Conservation (phyloP, 177 flowering plant genomes). For the Vitis hybrid region DNA sequence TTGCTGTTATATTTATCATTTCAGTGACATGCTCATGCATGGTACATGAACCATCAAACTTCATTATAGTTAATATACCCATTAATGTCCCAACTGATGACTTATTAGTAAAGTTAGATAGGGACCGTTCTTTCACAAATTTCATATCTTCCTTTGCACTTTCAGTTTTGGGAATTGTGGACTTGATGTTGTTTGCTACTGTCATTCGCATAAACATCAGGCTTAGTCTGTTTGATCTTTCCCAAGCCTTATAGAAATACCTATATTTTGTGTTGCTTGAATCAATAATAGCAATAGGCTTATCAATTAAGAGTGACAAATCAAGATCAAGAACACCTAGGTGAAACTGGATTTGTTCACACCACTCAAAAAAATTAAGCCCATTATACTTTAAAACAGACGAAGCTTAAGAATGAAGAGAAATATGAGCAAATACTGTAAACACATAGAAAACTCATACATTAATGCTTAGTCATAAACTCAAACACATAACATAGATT, state of each 20-base stretch:
- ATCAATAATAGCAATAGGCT: constrained; percentile 9
- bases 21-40: no score
- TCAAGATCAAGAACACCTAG: constrained; percentile 24
- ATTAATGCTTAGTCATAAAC: no score
- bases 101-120: constrained; percentile 11
- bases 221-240: constrained; percentile 23
- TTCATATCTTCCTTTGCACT: constrained; percentile 18
- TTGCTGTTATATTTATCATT: no score
- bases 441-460: no score
- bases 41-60: no score
- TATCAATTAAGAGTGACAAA: no score
- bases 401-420: no score
- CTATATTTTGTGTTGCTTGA: constrained; percentile 11
- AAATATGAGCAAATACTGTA: no score
- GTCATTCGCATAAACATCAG: constrained; percentile 26
- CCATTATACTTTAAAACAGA: no score
- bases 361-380: no score
- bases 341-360: constrained; percentile 20
- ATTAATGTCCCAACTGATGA: constrained; percentile 18
- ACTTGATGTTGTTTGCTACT: constrained; percentile 23
- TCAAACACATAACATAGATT: no score
- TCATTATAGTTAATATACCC: no score
- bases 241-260: constrained; percentile 14
- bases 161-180: constrained; percentile 8
- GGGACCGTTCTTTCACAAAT: constrained; percentile 5